Percentiles rank a stretch among this genome's conserved stretches.
Evolutionary conservation across 1,284 basidiomycete species (phyloP).

Genomic region (Chalciporus sp.): DNA sequence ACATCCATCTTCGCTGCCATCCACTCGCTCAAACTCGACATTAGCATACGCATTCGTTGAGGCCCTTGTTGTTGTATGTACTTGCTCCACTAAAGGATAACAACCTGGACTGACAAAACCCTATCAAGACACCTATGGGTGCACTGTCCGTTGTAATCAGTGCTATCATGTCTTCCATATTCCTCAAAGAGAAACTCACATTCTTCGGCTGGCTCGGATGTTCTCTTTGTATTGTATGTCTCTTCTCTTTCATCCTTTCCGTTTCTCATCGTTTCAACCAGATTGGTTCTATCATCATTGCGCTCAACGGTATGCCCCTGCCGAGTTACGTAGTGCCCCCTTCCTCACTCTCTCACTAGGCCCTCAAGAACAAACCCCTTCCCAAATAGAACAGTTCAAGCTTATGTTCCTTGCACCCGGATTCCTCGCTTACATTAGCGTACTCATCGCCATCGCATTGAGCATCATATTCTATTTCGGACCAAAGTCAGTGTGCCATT

Average conservation of each 20-base stretch:
- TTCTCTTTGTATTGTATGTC: conserved; percentile 77
- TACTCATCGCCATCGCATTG: conserved; percentile 65
- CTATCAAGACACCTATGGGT: conserved; percentile 85
- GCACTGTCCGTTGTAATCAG: conserved; percentile 96
- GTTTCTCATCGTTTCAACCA: conserved; percentile 26
- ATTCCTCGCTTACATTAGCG: conserved; percentile 78
- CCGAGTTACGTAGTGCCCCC: background rate
- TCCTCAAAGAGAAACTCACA: conserved; percentile 90
- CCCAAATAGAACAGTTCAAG: conserved; percentile 81
- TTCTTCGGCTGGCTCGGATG: conserved; percentile 96
- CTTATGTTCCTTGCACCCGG: conserved; percentile 84
- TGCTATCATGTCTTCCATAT: conserved; percentile 90
- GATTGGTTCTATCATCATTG: conserved; percentile 88
- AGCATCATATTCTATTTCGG: conserved; percentile 80
- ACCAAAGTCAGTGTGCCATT: conserved; percentile 55
- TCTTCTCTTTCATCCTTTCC: background rate
- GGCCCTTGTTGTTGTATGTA: conserved; percentile 81
- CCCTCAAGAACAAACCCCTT: conserved; percentile 79
- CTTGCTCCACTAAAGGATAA: background rate
- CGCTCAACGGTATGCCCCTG: conserved; percentile 60
- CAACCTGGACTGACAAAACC: conserved; percentile 5
- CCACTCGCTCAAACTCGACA: conserved; percentile 13
- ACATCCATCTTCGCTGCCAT: conserved; percentile 23
- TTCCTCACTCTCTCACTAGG: conserved; percentile 45
- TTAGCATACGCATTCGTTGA: conserved; percentile 88